Base-by-base conservation (phyloP, 768 basidiomycete species). In the Scleroderma citrinum region DNA sequence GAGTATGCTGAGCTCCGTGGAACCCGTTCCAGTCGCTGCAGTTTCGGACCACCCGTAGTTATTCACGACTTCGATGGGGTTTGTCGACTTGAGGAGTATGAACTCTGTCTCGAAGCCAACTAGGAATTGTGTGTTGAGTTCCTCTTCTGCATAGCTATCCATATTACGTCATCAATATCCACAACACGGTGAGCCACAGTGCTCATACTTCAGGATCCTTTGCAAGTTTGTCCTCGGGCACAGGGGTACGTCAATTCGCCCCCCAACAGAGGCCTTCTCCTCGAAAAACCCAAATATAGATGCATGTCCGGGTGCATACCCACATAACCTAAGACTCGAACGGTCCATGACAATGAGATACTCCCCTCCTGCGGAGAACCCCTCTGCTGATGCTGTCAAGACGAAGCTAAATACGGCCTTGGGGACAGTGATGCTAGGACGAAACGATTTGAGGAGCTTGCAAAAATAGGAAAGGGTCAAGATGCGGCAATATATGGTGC, bases 91-190 rank as follows among this genome's bases (percentile, higher is more conserved):
- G 29, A 85, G 71, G 7, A 84, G 71, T 53, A 83, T 78, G 56
- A 85, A 82, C 59, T 85, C 83, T 2, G 75, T 73, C 64, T 84
- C 83, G 55, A 83, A 75, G 12, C 83, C 83, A 39, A 82, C 68
- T 30, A 83, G 74, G 59, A 81, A 82, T 7, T 73, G 63, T 8
- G 76, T 61, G 29, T 62, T 61, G 17, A 10, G 19, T 46, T 48
- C 60, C 61, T 30, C 63, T 12, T 26, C 23, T 19, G 31, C 34
- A 30, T 41, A 35, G 39, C 24, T 35, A n/a, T 35, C n/a, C 34
- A 12, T n/a, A 35, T 14, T 14, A 10, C 26, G 48, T 2, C 17
- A 59, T 78, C 53, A 58, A 83, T 80, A 29, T 71, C 66, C 2
- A 35, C 13, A 35, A 35, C 13, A 14, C n/a, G 77, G 67, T 20